Evolutionary conservation across 306 rosid genomes (phyloP), one percentile per base, ranked within the genome.

Genomic region (Oxytropis ochrocephala): DNA sequence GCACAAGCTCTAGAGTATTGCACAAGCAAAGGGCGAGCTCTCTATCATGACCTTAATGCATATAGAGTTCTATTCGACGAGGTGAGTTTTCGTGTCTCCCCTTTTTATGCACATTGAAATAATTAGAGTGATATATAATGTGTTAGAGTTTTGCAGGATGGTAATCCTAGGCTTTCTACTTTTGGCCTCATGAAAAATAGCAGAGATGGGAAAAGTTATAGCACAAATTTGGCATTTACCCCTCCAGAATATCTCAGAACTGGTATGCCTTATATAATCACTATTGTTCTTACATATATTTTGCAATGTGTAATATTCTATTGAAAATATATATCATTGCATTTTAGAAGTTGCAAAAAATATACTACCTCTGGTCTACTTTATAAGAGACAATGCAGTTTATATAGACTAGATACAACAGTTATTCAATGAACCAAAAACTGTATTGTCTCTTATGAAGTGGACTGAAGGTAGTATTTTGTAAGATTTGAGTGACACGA

Each of bases 161-260:
- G 89, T 70, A 89, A 85, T 87, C 87, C 96, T 41, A 87, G 96
- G 81, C 87, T 89, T 66, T 89, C 96, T 1, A 87, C 72, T 75
- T 89, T 87, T 74, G 96, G 96, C 67, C 83, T 87, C 30, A 89
- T 89, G 96, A 89, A 89, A 74, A 89, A 89, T 72, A 89, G 93
- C 68, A 79, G 96, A 80, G 96, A 86, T 17, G 96, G 96, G 73
- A 89, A 89, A 80, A 89, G 96, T 77, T 89, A 87, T 61, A 87
- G 93, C 73, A 89, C 96, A 64, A 89, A 89, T 81, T 75, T 87
- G 80, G 96, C 96, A 19, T 90, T 90, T 79, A 90, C 96, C 60
- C 96, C 96, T 57, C 96, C 96, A 11, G 96, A 90, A 69, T 90
- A 90, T 81, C 83, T 90, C 50, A 82, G 96, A 88, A 90, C 90